phyloP scores from a whole-genome alignment of 352 stramenopile species.

The Globisporangium alternatum region DNA sequence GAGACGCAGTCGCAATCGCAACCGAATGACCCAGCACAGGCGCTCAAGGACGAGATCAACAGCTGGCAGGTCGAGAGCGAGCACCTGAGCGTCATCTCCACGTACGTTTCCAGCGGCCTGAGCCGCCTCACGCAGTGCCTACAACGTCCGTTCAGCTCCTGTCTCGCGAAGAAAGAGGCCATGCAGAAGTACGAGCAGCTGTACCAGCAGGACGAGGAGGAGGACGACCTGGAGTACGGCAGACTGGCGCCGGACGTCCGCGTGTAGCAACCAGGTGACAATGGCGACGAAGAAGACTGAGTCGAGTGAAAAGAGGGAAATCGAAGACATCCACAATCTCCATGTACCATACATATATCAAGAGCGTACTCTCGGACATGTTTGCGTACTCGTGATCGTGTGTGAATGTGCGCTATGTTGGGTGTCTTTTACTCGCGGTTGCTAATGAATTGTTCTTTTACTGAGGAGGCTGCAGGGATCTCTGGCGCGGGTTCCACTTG shows the following conservation, averaged over 20 bases:
- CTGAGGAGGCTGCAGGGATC: slow-evolving; percentile 6
- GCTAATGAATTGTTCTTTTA: background rate
- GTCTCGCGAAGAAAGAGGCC: slow-evolving; percentile 12
- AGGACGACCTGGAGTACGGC: slow-evolving; percentile 14
- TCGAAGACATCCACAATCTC: background rate
- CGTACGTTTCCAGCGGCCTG: background rate
- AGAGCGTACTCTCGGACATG: background rate
- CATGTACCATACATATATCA: slow-evolving; percentile 10
- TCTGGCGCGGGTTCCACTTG: slow-evolving; percentile 29
- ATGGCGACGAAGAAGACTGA: background rate
- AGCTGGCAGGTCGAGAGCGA: slow-evolving; percentile 33
- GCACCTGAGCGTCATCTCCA: slow-evolving; percentile 2
- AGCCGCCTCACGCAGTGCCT: slow-evolving; percentile 9
- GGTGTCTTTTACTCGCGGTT: background rate
- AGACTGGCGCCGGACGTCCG: slow-evolving; percentile 4
- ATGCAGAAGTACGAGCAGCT: slow-evolving; percentile 20
- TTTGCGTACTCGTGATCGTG: background rate
- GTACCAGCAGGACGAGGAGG: slow-evolving; percentile 17
- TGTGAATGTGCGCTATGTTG: background rate
- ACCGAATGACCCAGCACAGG: slow-evolving; percentile 22
- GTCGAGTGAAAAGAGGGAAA: background rate
- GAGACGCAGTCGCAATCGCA: slow-evolving; percentile 21
- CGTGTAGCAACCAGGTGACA: slow-evolving; percentile 1
- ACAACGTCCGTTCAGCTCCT: slow-evolving; percentile 13
- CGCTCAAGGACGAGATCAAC: slow-evolving; percentile 43